Evolutionary conservation across 2,329 filamentous ascomycete species (phyloP).

Genomic region (Penicillium sp.): DNA sequence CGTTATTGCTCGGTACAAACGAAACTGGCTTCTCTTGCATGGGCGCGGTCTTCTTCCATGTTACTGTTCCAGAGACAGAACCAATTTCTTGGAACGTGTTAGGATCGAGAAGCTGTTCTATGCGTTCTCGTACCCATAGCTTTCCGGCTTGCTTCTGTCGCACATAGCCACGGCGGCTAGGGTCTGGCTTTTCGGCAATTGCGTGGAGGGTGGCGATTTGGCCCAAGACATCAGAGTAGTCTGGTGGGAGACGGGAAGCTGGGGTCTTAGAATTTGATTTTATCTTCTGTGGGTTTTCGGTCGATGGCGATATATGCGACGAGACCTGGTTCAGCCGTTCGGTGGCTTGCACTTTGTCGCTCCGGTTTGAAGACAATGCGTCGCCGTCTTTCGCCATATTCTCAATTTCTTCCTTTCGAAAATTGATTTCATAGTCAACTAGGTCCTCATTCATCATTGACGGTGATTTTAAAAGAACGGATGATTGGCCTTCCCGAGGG

Average conservation of each 20-base stretch:
- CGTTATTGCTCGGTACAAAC: constrained; percentile 63
- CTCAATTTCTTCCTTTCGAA: too few species aligned
- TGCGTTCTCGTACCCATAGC: constrained; percentile 65
- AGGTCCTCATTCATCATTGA: too few species aligned
- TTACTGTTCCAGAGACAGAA: constrained; percentile 60
- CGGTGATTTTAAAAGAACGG: too few species aligned
- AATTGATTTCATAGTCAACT: too few species aligned
- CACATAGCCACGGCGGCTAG: constrained; percentile 58
- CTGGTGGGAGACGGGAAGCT: constrained; percentile 52
- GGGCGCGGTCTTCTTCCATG: constrained; percentile 53
- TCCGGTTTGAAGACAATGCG: too few species aligned
- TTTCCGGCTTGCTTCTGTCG: constrained; percentile 66
- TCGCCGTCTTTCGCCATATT: too few species aligned
- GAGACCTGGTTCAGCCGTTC: constrained; percentile 53
- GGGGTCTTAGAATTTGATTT: constrained; percentile 28
- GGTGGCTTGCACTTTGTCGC: constrained; percentile 31
- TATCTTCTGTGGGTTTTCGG: constrained; percentile 28
- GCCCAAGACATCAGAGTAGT: constrained; percentile 63
- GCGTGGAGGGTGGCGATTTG: constrained; percentile 55
- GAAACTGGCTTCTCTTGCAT: constrained; percentile 45
- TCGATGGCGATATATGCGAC: constrained; percentile 41
- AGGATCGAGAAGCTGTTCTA: constrained; percentile 59
- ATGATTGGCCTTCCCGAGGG: too few species aligned
- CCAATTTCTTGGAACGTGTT: constrained; percentile 62
- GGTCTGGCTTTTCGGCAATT: constrained; percentile 58